phyloP scores from a whole-genome alignment of 2,329 filamentous ascomycete species.

The Colletotrichum camelliae region DNA sequence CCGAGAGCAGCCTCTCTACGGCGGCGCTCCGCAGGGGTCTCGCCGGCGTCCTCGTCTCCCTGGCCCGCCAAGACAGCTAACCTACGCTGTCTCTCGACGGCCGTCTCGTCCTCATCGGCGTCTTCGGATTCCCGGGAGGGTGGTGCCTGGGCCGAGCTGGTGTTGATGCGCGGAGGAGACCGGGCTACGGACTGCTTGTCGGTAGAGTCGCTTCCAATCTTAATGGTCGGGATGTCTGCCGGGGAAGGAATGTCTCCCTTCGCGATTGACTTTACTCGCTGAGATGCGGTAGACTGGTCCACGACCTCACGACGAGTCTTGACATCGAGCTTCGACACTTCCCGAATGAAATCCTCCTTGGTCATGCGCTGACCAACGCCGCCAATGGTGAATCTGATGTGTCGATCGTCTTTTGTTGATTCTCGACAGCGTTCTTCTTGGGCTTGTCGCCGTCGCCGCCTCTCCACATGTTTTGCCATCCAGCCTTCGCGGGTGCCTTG shows the following conservation, averaged over 20 bases:
- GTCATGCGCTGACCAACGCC: constrained; percentile 77
- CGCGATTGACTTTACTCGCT: constrained; percentile 54
- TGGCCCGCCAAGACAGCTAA: constrained; percentile 57
- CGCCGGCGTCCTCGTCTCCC: constrained; percentile 53
- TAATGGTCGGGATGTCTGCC: constrained; percentile 4
- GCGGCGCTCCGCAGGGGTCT: constrained; percentile 77
- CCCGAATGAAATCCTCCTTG: constrained; percentile 79
- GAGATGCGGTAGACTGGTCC: constrained; percentile 53
- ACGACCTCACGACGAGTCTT: constrained; percentile 63
- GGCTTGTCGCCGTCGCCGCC: constrained; percentile 39
- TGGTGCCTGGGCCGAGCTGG: neutral
- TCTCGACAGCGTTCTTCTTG: constrained; percentile 46
- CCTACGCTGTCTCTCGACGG: constrained; percentile 71
- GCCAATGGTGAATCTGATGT: constrained; percentile 78
- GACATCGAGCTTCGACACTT: constrained; percentile 75
- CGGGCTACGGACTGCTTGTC: neutral
- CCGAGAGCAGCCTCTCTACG: constrained; percentile 78
- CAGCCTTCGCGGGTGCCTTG: constrained; percentile 45
- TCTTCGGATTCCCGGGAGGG: constrained; percentile 8
- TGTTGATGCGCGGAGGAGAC: constrained; percentile 1
- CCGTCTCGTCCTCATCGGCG: constrained; percentile 62
- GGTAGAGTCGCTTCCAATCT: neutral
- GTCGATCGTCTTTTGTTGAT: constrained; percentile 69
- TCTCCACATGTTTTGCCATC: constrained; percentile 58
- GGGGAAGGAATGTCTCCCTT: constrained; percentile 39